Conservation (phyloP, 1,139 yeast genomes). For the Kodamaea arcana region DNA sequence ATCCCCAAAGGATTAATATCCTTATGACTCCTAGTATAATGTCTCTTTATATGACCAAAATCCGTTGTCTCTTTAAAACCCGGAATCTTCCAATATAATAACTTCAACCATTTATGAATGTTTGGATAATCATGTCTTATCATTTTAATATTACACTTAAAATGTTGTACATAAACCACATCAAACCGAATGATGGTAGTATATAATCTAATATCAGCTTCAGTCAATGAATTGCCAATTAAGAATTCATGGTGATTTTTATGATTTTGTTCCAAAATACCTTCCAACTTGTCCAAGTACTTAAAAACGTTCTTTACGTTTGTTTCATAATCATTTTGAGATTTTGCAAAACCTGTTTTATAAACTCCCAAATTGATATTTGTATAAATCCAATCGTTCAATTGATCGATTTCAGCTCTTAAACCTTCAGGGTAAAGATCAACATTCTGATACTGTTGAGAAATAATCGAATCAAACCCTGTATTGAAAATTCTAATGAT, state of each 20-base stretch:
- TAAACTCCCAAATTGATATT: conserved; percentile 91
- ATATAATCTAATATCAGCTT: conserved; percentile 83
- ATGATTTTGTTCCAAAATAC: conserved; percentile 48
- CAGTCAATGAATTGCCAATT: conserved; percentile 68
- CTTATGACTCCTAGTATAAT: conserved; percentile 80
- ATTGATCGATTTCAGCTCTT: conserved; percentile 59
- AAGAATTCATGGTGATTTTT: conserved; percentile 41
- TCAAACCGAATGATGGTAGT: conserved; percentile 84
- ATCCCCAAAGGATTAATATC: conserved; percentile 78
- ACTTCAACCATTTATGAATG: conserved; percentile 74
- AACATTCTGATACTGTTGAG: conserved; percentile 44
- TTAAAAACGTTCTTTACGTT: conserved; percentile 65
- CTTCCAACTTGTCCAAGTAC: conserved; percentile 73
- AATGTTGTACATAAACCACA: conserved; percentile 89
- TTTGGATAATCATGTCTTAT: conserved; percentile 79
- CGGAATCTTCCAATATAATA: conserved; percentile 79
- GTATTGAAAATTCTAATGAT: conserved; percentile 79
- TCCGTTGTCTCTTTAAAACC: conserved; percentile 78
- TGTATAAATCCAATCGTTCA: conserved; percentile 83
- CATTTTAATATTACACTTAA: conserved; percentile 84
- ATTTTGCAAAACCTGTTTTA: conserved; percentile 86
- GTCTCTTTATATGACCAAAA: conserved; percentile 85
- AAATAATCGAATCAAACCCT: conserved; percentile 47
- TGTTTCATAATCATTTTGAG: conserved; percentile 75
- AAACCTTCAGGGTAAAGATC: conserved; percentile 61